Evolutionary conservation across 108 stramenopile genomes (phyloP).

Genomic region (Licmophora abbreviata): DNA sequence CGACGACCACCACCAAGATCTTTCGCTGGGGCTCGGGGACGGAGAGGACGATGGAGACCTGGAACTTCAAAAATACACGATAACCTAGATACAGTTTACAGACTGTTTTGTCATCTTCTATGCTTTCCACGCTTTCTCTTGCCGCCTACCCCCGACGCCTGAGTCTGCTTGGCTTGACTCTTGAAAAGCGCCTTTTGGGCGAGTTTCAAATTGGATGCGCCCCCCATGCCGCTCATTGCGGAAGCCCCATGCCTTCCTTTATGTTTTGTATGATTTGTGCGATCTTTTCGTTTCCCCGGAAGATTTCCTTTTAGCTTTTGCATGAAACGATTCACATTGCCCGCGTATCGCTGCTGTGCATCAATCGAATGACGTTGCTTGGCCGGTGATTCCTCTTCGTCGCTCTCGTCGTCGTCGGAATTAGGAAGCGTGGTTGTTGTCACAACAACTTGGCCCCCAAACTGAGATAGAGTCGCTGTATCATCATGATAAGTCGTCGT

Average conservation of each 20-base stretch:
- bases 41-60: neutral
- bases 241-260: conserved; percentile 80
- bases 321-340: conserved; percentile 62
- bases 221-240: conserved; percentile 76
- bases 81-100: neutral
- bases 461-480: conserved; percentile 34
- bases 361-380: conserved; percentile 34
- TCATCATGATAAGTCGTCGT: conserved; percentile 50
- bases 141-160: neutral
- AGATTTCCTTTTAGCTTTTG: conserved; percentile 56
- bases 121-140: no score
- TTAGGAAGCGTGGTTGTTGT: conserved; percentile 59
- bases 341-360: conserved; percentile 52
- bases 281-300: conserved; percentile 42
- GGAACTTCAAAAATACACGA: neutral
- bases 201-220: conserved; percentile 54
- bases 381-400: conserved; percentile 11
- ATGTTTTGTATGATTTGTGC: conserved; percentile 10
- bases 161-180: conserved; percentile 12
- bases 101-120: neutral
- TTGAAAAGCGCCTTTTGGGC: conserved; percentile 52
- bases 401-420: conserved; percentile 34
- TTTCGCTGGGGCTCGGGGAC: neutral
- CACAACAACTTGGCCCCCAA: conserved; percentile 73
- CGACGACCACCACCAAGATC: neutral